Base-by-base conservation (phyloP, 306 rosid genomes). In the Oemleria cerasiformis region DNA sequence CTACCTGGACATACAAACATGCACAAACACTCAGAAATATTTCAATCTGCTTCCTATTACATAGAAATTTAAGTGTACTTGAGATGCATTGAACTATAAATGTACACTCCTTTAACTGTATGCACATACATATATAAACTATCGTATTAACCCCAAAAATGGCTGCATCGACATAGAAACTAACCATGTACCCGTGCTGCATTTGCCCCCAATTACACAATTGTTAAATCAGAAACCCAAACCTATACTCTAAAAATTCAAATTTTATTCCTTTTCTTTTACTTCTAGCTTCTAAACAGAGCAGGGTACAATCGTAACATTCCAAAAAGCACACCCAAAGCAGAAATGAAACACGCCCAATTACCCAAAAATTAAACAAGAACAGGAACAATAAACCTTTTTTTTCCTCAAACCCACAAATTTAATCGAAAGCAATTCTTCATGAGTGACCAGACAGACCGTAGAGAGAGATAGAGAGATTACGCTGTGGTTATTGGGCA, bases 401-500 rank as follows among this genome's bases (percentile, higher is more conserved):
- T 16, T 42, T 13, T 17, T 5, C 25, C 67, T 61, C 20, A 19
- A 70, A 56, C 74, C 55, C 65, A 43, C 9, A 55, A 56, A 17
- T 10, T 7, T 11, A 56, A 16, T 1, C 2, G 9, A 55, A 55
- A 21, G 7, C 20, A 13, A 3, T 25, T 64, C 45, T 21, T 7
- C 41, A 30, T 65, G 41, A 41, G 4, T 11, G 54, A 68, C 41
- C 58, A 48, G 34, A 7, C 71, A 48, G 43, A 34, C 20, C 7
- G 64, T 13, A 56, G 11, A 55, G 60, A 55, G 8, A 67, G 19
- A 4, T 12, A 36, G 43, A 47, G 10, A 21, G 21, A 68, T 78
- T 83, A 89, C 96, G 64, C 58, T 77, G 55, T 84, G 88, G 67
- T 74, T 85, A 47, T 70, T 77, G 49, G 88, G 77, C 2, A 81